Conservation (phyloP, 2,329 filamentous ascomycete genomes). For the Plectosphaerella cucumerina region DNA sequence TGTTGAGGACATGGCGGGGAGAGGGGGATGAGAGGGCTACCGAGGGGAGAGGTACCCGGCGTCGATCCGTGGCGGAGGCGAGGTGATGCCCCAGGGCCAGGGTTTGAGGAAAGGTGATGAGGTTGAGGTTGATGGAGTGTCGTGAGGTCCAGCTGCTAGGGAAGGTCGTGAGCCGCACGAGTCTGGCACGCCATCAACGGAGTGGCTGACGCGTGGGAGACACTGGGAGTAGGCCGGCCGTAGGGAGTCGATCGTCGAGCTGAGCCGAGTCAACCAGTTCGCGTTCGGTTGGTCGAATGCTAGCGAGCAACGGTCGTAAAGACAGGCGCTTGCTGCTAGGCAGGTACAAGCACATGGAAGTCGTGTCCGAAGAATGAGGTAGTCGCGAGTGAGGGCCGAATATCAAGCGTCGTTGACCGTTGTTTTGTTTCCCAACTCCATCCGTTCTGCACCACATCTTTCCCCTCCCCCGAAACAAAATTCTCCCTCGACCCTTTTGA, state of each 20-base stretch:
- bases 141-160: background rate
- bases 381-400: background rate
- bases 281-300: conserved; percentile 1
- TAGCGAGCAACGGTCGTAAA: background rate
- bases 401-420: background rate
- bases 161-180: too few relatives aligned
- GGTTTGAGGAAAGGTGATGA: background rate
- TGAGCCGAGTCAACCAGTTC: background rate
- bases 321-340: background rate
- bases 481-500: background rate
- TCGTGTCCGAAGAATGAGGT: background rate
- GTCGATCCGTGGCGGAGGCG: background rate
- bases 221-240: too few relatives aligned
- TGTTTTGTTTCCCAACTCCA: background rate
- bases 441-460: background rate
- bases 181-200: too few relatives aligned
- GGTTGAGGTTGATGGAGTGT: conserved; percentile 2
- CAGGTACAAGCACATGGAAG: background rate
- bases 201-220: too few relatives aligned
- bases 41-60: too few relatives aligned
- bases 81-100: too few relatives aligned
- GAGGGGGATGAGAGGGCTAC: conserved; percentile 1
- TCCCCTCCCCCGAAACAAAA: background rate
- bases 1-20: conserved; percentile 4
- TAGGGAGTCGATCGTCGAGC: too few relatives aligned